A percentile compares a stretch with the other conserved stretches of the same genome.
Evolutionary conservation across 371 early-diverging fungal genomes (phyloP).

Genomic region (Mucor velutinosus): DNA sequence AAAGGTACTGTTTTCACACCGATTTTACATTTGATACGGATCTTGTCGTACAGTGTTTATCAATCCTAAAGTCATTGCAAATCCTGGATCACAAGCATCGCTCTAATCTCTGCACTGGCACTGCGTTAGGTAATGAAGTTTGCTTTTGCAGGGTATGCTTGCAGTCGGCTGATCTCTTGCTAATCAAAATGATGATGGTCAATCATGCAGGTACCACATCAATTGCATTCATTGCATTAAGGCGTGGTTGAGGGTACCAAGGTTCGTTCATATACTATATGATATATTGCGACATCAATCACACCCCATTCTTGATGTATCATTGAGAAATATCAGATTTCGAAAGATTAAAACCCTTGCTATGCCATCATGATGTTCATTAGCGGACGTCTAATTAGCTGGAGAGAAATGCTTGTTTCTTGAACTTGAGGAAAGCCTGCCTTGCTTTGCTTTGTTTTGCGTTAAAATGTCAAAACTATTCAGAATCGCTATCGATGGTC

Average conservation of each 20-base stretch:
- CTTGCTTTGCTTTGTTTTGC: neutral
- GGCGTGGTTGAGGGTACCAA: neutral
- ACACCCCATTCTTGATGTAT: neutral
- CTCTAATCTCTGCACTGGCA: too few species aligned
- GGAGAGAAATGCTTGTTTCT: neutral
- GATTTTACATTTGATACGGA: neutral
- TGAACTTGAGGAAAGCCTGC: neutral
- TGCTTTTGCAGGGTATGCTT: neutral
- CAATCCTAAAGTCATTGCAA: neutral
- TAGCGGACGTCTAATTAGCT: neutral
- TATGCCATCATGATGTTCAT: neutral
- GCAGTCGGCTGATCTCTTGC: neutral
- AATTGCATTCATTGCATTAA: neutral
- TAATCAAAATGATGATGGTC: neutral
- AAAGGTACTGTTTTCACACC: neutral
- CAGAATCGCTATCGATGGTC: slow-evolving; percentile 93
- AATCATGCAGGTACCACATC: neutral
- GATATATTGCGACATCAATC: neutral
- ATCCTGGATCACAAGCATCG: too few species aligned
- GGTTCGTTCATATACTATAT: neutral
- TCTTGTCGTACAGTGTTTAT: neutral
- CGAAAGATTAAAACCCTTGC: neutral
- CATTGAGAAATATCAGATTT: neutral
- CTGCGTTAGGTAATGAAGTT: neutral
- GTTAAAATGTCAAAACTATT: slow-evolving; percentile 51